Evolutionary conservation across 164 flowering plant species (phyloP).

Genomic region (Annona squamosa): DNA sequence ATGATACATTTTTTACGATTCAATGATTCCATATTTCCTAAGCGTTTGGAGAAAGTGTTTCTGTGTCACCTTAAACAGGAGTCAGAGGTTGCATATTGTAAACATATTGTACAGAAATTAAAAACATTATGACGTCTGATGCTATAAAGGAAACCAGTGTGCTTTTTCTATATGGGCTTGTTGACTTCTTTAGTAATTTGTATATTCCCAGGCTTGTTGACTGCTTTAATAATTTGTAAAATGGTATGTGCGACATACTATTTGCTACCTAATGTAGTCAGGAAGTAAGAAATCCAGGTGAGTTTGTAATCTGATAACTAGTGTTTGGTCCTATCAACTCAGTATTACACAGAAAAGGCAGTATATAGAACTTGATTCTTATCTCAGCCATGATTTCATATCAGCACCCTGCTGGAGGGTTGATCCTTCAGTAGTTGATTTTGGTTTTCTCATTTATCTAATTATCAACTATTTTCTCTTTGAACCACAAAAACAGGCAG

Average conservation of each 20-base stretch:
- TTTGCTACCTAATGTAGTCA: neutral
- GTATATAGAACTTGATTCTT: neutral
- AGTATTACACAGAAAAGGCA: no score
- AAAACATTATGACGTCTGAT: neutral
- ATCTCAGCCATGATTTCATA: neutral
- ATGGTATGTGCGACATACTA: neutral
- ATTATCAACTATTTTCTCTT: slow-evolving; percentile 1
- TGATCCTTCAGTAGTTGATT: neutral
- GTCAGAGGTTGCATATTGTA: neutral
- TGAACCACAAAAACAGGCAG: slow-evolving; percentile 43
- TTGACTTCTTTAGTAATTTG: neutral
- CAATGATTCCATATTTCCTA: no score
- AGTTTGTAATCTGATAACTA: no score
- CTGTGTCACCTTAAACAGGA: neutral
- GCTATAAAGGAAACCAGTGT: neutral
- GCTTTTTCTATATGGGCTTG: neutral
- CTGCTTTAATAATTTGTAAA: neutral
- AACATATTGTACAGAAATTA: neutral
- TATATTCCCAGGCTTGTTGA: neutral
- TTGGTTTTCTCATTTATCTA: neutral
- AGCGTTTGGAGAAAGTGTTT: neutral
- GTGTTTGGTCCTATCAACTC: no score
- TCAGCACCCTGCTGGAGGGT: no score
- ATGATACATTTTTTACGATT: neutral
- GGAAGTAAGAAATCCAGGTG: no score